phyloP scores from a whole-genome alignment of 2,329 filamentous ascomycete genomes.

The Coniochaeta prunicola region DNA sequence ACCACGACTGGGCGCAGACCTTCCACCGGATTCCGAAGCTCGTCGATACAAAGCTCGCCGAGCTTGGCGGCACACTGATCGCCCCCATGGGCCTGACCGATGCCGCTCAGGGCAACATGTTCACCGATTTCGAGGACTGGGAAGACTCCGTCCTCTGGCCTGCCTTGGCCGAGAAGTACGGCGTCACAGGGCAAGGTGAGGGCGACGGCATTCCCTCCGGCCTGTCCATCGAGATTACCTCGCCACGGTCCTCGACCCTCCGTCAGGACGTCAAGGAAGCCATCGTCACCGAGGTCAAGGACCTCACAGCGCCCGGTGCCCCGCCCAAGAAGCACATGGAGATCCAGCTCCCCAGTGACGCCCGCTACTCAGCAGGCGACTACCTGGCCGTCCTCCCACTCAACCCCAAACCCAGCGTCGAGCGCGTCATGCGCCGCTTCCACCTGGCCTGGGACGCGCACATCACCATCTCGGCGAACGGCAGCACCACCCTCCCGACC shows the following conservation, averaged over 20 bases:
- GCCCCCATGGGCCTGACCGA: constrained; percentile 49
- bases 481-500: constrained; percentile 46
- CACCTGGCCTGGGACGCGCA: constrained; percentile 61
- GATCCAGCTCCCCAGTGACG: constrained; percentile 57
- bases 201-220: constrained; percentile 12
- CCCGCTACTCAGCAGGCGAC: constrained; percentile 65
- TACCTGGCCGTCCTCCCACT: constrained; percentile 69
- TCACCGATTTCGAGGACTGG: constrained; percentile 61
- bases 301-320: constrained; percentile 29
- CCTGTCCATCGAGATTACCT: constrained; percentile 43
- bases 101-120: constrained; percentile 57
- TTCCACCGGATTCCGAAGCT: constrained; percentile 62
- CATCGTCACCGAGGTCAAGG: constrained; percentile 44
- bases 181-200: constrained; percentile 12
- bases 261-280: constrained; percentile 59
- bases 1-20: constrained; percentile 46
- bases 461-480: constrained; percentile 49
- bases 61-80: constrained; percentile 38
- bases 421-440: constrained; percentile 58
- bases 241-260: constrained; percentile 47
- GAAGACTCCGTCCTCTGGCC: constrained; percentile 49
- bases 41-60: constrained; percentile 46
- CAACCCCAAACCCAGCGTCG: constrained; percentile 56
- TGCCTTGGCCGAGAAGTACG: constrained; percentile 37
- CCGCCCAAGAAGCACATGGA: constrained; percentile 54